Base-by-base conservation (phyloP, 805 yeast genomes). In the Suhomyces faveliae region DNA sequence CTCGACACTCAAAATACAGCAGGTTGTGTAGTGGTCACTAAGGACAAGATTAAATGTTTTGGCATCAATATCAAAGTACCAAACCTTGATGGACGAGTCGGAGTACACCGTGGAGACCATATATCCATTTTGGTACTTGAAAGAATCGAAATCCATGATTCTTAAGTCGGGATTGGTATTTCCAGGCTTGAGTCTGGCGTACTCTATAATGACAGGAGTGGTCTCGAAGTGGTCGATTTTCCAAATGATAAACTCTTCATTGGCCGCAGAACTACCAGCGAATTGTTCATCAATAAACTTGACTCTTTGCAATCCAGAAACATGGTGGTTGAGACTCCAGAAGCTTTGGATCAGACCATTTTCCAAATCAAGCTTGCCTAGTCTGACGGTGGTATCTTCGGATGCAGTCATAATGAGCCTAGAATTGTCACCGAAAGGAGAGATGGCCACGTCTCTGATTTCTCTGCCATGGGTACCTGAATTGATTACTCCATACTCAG, bases 401-500 rank as follows among this genome's bases (percentile, higher is more conserved):
- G 96, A 84, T 4, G 89, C 98, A 4, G 92, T 82, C 25, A 88
- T 77, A 17, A 89, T 59, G 3, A 86, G 57, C 15, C 66, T 62
- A 5, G 68, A 66, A 0, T 67, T 67, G 42, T 66, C 64, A 0
- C 52, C 43, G 8, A 3, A 9, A 0, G 77, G 67, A 6, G 79
- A 73, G n/a, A 84, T 73, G 1, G 86, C 76, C 12, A 91, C 71
- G 47, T 83, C 87, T 55, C 99, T 75, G 5, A 92, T 80, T 64
- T 94, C 99, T 52, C 98, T 77, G 0, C 99, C 99, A 64, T 94
- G 98, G 0, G 89, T 76, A 0, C 97, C 97, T 8, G 74, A 68
- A 29, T 70, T 70, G 5, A 72, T 54, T 17, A 71, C 48, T 0
- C 72, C 72, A 42, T 56, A 47, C 2, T 47, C 42, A 4, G 39